These are phyloP conservation scores for Linum tenue DNA, from an alignment of 345 rosid genomes.

Conservation along the genomic window DNA sequence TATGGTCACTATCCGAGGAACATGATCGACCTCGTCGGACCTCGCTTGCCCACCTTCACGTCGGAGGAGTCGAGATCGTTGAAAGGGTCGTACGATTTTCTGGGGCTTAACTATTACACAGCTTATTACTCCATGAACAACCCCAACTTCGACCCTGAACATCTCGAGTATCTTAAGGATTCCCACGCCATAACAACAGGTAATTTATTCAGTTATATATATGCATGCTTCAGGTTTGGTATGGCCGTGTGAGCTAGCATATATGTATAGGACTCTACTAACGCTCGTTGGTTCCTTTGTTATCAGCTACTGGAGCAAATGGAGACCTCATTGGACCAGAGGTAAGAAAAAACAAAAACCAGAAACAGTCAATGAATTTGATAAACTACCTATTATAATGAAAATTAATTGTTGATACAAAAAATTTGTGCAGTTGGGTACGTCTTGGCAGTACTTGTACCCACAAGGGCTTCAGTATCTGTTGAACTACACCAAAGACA, in stretches of 20 bases:
- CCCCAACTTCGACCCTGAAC: too few relatives aligned
- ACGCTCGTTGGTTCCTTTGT: too few relatives aligned
- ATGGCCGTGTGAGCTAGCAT: too few relatives aligned
- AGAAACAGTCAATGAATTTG: not conserved
- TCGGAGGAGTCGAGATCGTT: not conserved
- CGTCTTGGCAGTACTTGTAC: not conserved
- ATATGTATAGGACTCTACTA: too few relatives aligned
- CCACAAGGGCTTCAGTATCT: not conserved
- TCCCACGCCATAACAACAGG: not conserved
- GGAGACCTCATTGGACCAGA: too few relatives aligned
- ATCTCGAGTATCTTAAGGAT: too few relatives aligned
- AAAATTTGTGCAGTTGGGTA: not conserved
- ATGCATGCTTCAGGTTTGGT: not conserved
- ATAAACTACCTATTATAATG: not conserved
- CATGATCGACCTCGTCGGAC: too few relatives aligned
- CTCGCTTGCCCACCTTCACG: too few relatives aligned
- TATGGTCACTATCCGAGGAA: not conserved
- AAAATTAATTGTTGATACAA: not conserved
- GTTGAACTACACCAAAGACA: slow-evolving; percentile 12
- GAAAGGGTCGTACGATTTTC: slow-evolving; percentile 8
- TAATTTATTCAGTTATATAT: slow-evolving; percentile 2
- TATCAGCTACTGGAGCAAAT: too few relatives aligned
- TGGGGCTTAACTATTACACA: slow-evolving; percentile 2
- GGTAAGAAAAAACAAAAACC: too few relatives aligned
- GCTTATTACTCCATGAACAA: too few relatives aligned